A percentile compares a stretch with the other conserved stretches of the same genome.
Conservation (phyloP, 495 filamentous ascomycete genomes). For the Cladorrhinum samala region DNA sequence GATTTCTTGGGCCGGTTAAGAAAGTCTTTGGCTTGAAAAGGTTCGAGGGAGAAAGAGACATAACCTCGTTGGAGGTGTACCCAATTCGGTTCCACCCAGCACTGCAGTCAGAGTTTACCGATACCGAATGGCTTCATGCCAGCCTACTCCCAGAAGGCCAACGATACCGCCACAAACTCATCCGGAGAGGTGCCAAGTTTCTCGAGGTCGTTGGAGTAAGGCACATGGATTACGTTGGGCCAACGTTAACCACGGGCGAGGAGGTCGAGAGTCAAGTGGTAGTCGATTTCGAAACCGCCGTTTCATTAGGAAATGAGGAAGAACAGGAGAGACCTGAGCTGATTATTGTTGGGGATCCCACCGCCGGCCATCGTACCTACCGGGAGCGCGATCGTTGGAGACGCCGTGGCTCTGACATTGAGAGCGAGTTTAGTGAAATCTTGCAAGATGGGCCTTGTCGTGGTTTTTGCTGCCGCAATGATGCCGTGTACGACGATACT, state of each 20-base stretch:
- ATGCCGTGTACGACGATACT: slow-evolving; percentile 23
- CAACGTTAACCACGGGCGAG: slow-evolving; percentile 26
- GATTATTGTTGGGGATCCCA: slow-evolving; percentile 5
- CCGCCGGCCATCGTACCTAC: no score
- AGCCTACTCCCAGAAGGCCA: neutral
- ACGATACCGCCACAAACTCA: slow-evolving; percentile 18
- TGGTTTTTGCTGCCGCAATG: slow-evolving; percentile 20
- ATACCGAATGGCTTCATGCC: neutral
- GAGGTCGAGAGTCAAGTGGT: slow-evolving; percentile 42
- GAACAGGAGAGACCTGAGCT: slow-evolving; percentile 9
- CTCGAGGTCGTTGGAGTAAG: slow-evolving; percentile 22
- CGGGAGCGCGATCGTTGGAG: neutral
- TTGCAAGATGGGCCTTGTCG: slow-evolving; percentile 2
- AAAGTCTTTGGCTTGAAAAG: slow-evolving; percentile 18
- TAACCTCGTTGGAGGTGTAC: slow-evolving; percentile 32
- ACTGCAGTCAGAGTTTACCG: neutral
- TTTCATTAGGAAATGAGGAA: slow-evolving; percentile 11
- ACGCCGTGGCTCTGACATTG: neutral
- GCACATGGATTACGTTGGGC: slow-evolving; percentile 34
- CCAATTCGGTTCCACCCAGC: slow-evolving; percentile 32
- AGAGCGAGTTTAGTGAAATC: neutral
- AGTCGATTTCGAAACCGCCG: slow-evolving; percentile 37
- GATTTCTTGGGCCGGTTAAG: slow-evolving; percentile 32
- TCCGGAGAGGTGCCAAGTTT: slow-evolving; percentile 31
- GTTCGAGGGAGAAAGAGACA: slow-evolving; percentile 32